Percentiles rank a stretch among this genome's conserved stretches.
Conservation (phyloP, 140 eudicot genomes). For the Anethum foeniculum region DNA sequence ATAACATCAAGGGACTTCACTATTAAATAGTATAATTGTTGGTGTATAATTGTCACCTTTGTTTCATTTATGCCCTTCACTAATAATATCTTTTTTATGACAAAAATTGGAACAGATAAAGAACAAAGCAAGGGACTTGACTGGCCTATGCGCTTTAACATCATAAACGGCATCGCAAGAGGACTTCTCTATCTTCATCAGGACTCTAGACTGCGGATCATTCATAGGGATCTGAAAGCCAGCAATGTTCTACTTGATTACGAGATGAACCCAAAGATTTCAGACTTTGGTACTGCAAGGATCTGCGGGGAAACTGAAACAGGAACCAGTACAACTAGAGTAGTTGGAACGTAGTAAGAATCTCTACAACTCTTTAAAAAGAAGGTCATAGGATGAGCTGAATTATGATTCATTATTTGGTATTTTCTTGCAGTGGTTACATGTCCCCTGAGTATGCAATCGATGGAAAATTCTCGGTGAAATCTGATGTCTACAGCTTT, state of each 20-base stretch:
- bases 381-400: too few species aligned
- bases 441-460: conserved; percentile 39
- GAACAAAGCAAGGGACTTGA: conserved; percentile 20
- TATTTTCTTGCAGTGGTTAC: conserved; percentile 16
- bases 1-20: too few species aligned
- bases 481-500: conserved; percentile 11
- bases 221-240: conserved; percentile 42
- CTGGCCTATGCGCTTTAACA: conserved; percentile 23
- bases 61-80: too few species aligned
- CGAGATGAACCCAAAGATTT: conserved; percentile 31
- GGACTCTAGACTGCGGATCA: conserved; percentile 32
- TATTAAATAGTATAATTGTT: too few species aligned
- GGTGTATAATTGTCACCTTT: too few species aligned
- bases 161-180: conserved; percentile 22
- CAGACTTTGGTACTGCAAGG: conserved; percentile 40
- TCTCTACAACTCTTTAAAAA: background rate
- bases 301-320: conserved; percentile 24
- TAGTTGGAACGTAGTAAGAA: conserved; percentile 33
- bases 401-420: background rate
- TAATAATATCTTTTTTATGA: too few species aligned
- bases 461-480: background rate
- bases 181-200: conserved; percentile 38
- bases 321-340: conserved; percentile 22
- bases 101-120: conserved; percentile 14
- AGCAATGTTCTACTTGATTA: conserved; percentile 31